Base-by-base conservation (phyloP, 1,284 basidiomycete species). In the Neonothopanus nambi region DNA sequence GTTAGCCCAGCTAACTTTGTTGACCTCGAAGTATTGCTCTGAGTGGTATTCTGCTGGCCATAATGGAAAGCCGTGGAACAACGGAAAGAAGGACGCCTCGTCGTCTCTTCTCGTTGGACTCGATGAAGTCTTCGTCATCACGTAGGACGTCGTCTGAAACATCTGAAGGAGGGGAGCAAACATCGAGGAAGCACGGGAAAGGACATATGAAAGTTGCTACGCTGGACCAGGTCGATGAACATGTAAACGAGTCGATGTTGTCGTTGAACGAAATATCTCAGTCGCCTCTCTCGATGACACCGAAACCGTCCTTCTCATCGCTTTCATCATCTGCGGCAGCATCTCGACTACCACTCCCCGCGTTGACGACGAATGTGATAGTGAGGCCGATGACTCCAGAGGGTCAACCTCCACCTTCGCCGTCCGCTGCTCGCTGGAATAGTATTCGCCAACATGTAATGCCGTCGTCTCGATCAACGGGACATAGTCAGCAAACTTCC, bases 391-490 rank as follows among this genome's bases (percentile, higher is more conserved):
- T 36, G 20, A 48, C 45, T 24, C 37, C 21, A 24, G 44, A 51
- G 20, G 21, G 24, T 23, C 36, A 33, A 20, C 54, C 63, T 5
- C 66, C 70, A 1, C 61, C 68, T 3, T 75, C 78, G 23, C 74
- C 75, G 1, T 75, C 77, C 0, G 60, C 64, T 49, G 67, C 68
- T n/a, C 74, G 79, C 24, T 84, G 81, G 82, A 74, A 81, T 18
- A 71, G 70, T 17, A 57, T 84, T n/a, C 73, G 81, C 13, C 72
- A 76, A 28, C 78, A 81, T 61, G 79, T 84, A 33, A 54, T 85
- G 35, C 73, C 74, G 7, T 20, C 48, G 30, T 41, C 48, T 13
- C 40, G 42, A 17, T 51, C 49, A n/a, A n/a, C 21, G 20, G 21
- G 18, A 5, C 30, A 51, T 28, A 35, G 13, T 8, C 49, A 51